Base-by-base conservation (phyloP, 2,329 filamentous ascomycete genomes). In the Apiospora aurea region DNA sequence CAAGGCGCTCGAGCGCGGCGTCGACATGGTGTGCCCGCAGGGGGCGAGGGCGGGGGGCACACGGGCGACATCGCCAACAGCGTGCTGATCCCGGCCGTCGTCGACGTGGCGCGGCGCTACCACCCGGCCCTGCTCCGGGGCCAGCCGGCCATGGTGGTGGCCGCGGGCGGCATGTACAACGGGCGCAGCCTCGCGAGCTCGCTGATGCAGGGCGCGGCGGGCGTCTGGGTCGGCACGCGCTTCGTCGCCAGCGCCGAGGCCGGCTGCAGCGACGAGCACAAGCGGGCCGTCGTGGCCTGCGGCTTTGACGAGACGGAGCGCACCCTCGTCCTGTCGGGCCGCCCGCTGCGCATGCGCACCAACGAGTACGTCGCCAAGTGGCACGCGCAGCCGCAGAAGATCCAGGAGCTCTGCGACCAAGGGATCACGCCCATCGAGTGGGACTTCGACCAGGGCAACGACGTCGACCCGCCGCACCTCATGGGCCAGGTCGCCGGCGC, bases 21-120 rank as follows among this genome's bases (percentile, higher is more conserved):
- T 97, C 13, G 96, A 98, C 82, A 92, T 98, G 75, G 89, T 98
- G 7, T 97, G 95, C 80, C 92, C 95, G 2, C 96, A 98, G 84
- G 96, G 96, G 94, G 94, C 69, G 96, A 98, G 82, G 96, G 95
- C 1, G 96, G 96, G 24, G 96, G 95, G 0, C 96, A 98, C 83
- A 98, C 96, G 1, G 95, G 95, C 43, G 92, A 96, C 73, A 91
- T 97, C 64, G 91, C 94, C 1, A 95, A 91, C 78, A 93, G 90
- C n/a, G 92, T 98, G 71, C 87, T 98, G 47, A 91, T 98, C 70
- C 96, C 96, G 0, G 90, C 93, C 0, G 93, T 97, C 3, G 94
- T 94, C 68, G 96, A 98, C 81, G 92, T 97, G 0, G 95, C 95
- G 70, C 84, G 86, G 74, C 85, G 85, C 74, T 97, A 96, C 82